phyloP scores from a whole-genome alignment of 2,329 filamentous ascomycete species.

The Colletotrichum destructivum region DNA sequence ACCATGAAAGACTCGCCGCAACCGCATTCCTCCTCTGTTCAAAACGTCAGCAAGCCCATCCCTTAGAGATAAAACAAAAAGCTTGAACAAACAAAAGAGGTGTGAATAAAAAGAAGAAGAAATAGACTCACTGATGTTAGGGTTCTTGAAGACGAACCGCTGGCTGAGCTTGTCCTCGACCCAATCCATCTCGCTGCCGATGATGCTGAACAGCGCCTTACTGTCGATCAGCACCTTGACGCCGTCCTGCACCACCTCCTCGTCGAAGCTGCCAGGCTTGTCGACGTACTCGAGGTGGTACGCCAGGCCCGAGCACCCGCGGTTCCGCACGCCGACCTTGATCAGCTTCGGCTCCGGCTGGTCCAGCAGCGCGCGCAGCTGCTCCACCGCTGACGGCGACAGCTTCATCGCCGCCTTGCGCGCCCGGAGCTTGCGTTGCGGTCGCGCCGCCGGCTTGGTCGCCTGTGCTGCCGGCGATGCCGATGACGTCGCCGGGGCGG shows the following conservation, averaged over 20 bases:
- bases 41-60: conserved; percentile 48
- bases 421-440: conserved; percentile 72
- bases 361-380: conserved; percentile 82
- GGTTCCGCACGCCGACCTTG: conserved; percentile 92
- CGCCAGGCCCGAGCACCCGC: conserved; percentile 92
- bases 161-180: conserved; percentile 94
- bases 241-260: conserved; percentile 94
- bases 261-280: conserved; percentile 89
- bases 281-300: conserved; percentile 98
- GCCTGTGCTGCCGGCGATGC: conserved; percentile 44
- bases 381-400: conserved; percentile 83
- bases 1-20: conserved; percentile 98
- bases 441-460: conserved; percentile 57
- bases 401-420: conserved; percentile 94
- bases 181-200: conserved; percentile 99
- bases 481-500: conserved; percentile 9
- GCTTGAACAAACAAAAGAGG: too few species aligned
- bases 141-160: conserved; percentile 95
- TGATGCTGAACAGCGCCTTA: conserved; percentile 97
- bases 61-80: background rate
- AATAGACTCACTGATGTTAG: conserved; percentile 92
- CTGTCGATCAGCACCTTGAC: conserved; percentile 97
- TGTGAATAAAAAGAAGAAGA: too few species aligned
- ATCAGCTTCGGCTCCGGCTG: conserved; percentile 94
- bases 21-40: conserved; percentile 90